Base-by-base conservation (phyloP, 2,329 filamentous ascomycete species). In the Stemphylium lycopersici region DNA sequence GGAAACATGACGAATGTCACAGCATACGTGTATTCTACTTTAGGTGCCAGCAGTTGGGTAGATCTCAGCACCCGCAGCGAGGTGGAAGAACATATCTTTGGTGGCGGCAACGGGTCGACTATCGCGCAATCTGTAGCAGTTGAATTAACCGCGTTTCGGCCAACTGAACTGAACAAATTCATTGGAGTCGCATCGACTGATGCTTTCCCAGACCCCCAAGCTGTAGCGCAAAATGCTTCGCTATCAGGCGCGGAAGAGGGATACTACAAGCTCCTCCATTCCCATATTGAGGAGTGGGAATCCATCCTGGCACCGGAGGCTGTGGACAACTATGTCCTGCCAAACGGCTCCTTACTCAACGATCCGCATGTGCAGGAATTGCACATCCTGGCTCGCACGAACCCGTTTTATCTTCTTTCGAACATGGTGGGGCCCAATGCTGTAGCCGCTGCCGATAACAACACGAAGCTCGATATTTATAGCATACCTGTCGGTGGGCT, bases 401-500 rank as follows among this genome's bases (percentile, higher is more conserved):
- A 83, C 40, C 76, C 83, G 0, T 87, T 81, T 62, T 82, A 85
- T 61, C 69, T 87, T 1, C 70, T 87, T 3, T 83, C 84, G 53
- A 83, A 83, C 39, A 82, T 81, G 8, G 77, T 83, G 45, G 82
- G 78, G 40, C 72, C 78, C 3, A 85, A 86, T 63, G 83, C 84
- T 1, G 75, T 85, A 31, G 72, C 73, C 2, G 77, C 77, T 31
- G 79, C 80, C n/a, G 72, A 65, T 0, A 79, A 80, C 47, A 80
- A 81, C 47, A 77, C 80, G 1, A 69, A 77, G 2, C 76, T 89
- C 4, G 84, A 87, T 54, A 78, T 83, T 18, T 79, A 87, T 68
- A 89, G 87, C 60, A 84, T 90, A 43, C 78, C 85, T 2, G 88
- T 90, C n/a, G 86, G 87, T 52, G 88, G 88, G 0, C 72, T 90